phyloP scores from a whole-genome alignment of 306 rosid genomes.

The Mimosa pudica region DNA sequence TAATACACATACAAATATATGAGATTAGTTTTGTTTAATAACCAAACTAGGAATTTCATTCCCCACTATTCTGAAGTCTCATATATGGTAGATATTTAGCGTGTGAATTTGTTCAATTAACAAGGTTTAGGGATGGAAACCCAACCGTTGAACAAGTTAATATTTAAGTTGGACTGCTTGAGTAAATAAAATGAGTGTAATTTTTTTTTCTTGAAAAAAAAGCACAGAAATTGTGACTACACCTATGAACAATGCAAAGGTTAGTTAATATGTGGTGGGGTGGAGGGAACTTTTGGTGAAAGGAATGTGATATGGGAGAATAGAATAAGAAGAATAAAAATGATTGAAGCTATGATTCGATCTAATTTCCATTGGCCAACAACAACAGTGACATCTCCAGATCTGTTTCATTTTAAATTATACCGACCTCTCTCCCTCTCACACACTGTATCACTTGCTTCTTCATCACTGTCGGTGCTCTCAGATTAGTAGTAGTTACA shows the following conservation, averaged over 20 bases:
- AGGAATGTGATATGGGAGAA: not conserved
- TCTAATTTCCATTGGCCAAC: not conserved
- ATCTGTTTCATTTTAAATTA: slow-evolving; percentile 25
- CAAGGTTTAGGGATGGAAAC: too few relatives aligned
- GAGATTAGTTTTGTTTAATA: too few relatives aligned
- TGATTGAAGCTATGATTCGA: slow-evolving; percentile 27
- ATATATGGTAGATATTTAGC: too few relatives aligned
- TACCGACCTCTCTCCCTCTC: too few relatives aligned
- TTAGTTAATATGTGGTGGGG: not conserved
- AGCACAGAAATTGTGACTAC: not conserved
- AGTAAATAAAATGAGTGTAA: not conserved
- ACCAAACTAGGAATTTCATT: too few relatives aligned
- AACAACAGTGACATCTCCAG: slow-evolving; percentile 22
- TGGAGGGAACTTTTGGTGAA: not conserved
- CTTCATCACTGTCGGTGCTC: slow-evolving; percentile 65
- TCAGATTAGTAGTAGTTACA: slow-evolving; percentile 39
- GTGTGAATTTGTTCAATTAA: too few relatives aligned
- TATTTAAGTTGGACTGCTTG: too few relatives aligned
- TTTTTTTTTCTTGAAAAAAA: too few relatives aligned
- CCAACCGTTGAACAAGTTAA: too few relatives aligned
- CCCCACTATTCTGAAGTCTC: too few relatives aligned
- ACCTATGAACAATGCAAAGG: not conserved
- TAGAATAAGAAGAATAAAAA: slow-evolving; percentile 25
- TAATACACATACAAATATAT: too few relatives aligned
- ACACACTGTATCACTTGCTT: not conserved